Percentiles rank a stretch among this genome's conserved stretches.
Conservation (phyloP, 768 basidiomycete genomes). For the Auricularia heimuer region DNA sequence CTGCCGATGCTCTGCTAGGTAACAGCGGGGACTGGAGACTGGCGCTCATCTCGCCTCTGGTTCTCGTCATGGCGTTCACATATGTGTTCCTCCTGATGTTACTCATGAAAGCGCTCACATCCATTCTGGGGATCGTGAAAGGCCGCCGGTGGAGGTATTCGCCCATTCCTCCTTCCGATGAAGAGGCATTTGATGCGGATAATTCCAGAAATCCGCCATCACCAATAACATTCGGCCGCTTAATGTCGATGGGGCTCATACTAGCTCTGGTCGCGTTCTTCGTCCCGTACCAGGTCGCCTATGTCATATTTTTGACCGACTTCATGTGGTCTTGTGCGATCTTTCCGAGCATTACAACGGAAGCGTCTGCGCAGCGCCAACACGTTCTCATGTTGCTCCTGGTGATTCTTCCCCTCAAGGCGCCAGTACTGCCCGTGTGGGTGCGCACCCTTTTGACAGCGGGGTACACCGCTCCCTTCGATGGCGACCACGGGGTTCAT, state of each 20-base stretch:
- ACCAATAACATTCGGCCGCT: constrained; percentile 17
- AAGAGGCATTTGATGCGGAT: not conserved
- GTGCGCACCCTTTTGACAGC: constrained; percentile 75
- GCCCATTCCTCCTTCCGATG: not conserved
- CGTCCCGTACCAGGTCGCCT: constrained; percentile 90
- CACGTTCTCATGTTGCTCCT: constrained; percentile 70
- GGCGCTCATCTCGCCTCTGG: constrained; percentile 41
- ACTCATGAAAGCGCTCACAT: not conserved
- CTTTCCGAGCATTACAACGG: constrained; percentile 15
- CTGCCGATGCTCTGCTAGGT: constrained; percentile 48
- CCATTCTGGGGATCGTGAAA: not conserved
- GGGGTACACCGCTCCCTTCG: constrained; percentile 68
- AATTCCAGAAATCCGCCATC: not conserved
- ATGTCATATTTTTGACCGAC: constrained; percentile 68
- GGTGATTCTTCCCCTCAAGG: constrained; percentile 67
- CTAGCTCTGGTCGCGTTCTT: constrained; percentile 58
- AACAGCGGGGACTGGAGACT: constrained; percentile 41
- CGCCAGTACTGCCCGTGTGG: constrained; percentile 81
- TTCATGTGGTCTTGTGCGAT: constrained; percentile 59
- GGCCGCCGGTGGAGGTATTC: not conserved
- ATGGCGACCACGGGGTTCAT: constrained; percentile 54
- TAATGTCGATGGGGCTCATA: constrained; percentile 52
- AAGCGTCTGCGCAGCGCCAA: constrained; percentile 39
- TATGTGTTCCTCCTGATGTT: not conserved
- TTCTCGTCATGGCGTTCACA: constrained; percentile 45